Conservation (phyloP, 208 protist species). For the Trypanosoma vivax region DNA sequence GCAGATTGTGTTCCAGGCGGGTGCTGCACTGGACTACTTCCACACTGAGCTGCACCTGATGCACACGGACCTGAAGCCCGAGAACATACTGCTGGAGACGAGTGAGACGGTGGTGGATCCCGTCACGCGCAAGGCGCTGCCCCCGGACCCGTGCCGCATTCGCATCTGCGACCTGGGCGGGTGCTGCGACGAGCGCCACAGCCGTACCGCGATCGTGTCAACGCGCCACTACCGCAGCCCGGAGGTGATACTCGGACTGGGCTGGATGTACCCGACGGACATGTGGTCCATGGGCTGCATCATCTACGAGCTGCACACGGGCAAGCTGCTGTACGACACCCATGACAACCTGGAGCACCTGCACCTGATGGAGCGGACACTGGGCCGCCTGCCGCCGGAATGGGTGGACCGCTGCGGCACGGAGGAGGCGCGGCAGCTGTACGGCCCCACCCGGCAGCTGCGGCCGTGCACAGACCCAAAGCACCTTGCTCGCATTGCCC, state of each 20-base stretch:
- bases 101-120: conserved; percentile 65
- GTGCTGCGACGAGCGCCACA: conserved; percentile 25
- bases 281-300: conserved; percentile 79
- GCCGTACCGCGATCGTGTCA: conserved; percentile 24
- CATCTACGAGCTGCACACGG: conserved; percentile 61
- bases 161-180: conserved; percentile 22
- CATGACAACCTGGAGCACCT: conserved; percentile 51
- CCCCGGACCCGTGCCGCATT: conserved; percentile 23
- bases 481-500: conserved; percentile 53
- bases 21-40: conserved; percentile 68
- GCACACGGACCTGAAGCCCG: conserved; percentile 89
- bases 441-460: conserved; percentile 36
- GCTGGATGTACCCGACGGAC: conserved; percentile 59
- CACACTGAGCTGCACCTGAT: conserved; percentile 75
- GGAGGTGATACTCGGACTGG: conserved; percentile 41
- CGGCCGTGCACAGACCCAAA: conserved; percentile 56
- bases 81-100: conserved; percentile 67
- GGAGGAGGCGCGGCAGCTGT: conserved; percentile 44
- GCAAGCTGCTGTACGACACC: conserved; percentile 62
- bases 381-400: conserved; percentile 46
- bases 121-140: conserved; percentile 25
- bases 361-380: conserved; percentile 71
- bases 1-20: conserved; percentile 71
- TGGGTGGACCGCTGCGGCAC: conserved; percentile 43
- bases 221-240: conserved; percentile 67